phyloP scores from a whole-genome alignment of 2,329 filamentous ascomycete genomes.

The Sporothrix brasiliensis region DNA sequence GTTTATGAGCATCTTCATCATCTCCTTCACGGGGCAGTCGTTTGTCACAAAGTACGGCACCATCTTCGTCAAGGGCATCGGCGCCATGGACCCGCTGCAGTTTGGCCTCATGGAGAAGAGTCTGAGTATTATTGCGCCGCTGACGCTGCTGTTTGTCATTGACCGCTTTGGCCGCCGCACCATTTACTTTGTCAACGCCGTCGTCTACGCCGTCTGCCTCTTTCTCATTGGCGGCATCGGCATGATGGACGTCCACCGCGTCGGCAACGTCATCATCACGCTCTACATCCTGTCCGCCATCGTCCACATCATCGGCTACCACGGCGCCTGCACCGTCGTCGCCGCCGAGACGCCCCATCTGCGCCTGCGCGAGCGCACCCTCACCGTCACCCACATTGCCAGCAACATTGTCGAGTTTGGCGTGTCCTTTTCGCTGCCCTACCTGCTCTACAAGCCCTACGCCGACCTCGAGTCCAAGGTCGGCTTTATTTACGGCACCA shows the following conservation, averaged over 20 bases:
- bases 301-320: constrained; percentile 31
- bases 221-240: constrained; percentile 33
- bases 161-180: constrained; percentile 32
- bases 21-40: constrained; percentile 32
- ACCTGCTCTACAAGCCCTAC: constrained; percentile 31
- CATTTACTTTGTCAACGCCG: constrained; percentile 27
- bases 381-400: constrained; percentile 28
- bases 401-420: constrained; percentile 30
- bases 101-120: constrained; percentile 33
- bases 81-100: constrained; percentile 33
- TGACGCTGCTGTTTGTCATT: constrained; percentile 29
- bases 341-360: constrained; percentile 32
- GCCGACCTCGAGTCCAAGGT: constrained; percentile 33
- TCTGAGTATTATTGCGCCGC: constrained; percentile 27
- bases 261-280: constrained; percentile 28
- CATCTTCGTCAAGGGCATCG: constrained; percentile 34
- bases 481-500: constrained; percentile 37
- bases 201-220: constrained; percentile 28
- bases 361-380: constrained; percentile 32
- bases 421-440: constrained; percentile 33
- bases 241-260: constrained; percentile 27
- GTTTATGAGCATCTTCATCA: constrained; percentile 27
- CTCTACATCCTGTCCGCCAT: constrained; percentile 31
- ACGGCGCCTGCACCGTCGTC: constrained; percentile 31
- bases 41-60: constrained; percentile 35